Conservation (phyloP, 768 basidiomycete species). For the Pholiota molesta region DNA sequence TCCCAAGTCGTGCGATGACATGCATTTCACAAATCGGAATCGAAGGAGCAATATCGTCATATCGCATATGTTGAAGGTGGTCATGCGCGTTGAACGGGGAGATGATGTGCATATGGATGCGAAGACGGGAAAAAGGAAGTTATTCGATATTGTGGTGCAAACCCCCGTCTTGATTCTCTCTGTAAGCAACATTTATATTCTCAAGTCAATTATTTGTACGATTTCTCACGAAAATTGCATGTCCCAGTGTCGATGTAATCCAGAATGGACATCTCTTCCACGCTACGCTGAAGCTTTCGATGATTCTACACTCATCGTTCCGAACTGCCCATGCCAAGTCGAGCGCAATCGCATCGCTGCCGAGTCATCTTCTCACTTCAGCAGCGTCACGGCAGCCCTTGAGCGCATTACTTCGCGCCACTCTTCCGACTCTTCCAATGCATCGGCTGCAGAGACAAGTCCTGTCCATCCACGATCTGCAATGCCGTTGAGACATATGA, state of each 20-base stretch:
- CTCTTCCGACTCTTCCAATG: slow-evolving; percentile 37
- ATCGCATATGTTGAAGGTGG: slow-evolving; percentile 77
- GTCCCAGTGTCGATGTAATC: slow-evolving; percentile 75
- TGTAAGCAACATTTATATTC: slow-evolving; percentile 44
- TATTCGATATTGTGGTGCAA: slow-evolving; percentile 87
- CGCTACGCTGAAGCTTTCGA: slow-evolving; percentile 62
- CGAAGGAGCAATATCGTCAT: slow-evolving; percentile 74
- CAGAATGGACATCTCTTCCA: slow-evolving; percentile 79
- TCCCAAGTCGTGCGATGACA: slow-evolving; percentile 59
- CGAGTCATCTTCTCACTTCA: slow-evolving; percentile 8
- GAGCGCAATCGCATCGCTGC: slow-evolving; percentile 13
- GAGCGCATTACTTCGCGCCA: slow-evolving; percentile 35
- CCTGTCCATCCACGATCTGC: slow-evolving; percentile 33
- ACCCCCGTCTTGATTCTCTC: slow-evolving; percentile 88
- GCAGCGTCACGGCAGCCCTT: slow-evolving; percentile 23
- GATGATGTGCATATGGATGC: slow-evolving; percentile 66
- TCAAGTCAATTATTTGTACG: not conserved
- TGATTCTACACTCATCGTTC: slow-evolving; percentile 33
- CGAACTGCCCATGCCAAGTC: slow-evolving; percentile 51
- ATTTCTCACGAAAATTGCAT: not conserved
- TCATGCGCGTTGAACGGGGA: slow-evolving; percentile 82
- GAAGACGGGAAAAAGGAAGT: slow-evolving; percentile 72
- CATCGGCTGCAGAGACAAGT: slow-evolving; percentile 38
- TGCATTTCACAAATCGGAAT: slow-evolving; percentile 84
- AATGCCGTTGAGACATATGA: slow-evolving; percentile 29